Percentiles rank a stretch among this genome's conserved stretches.
Conservation (phyloP, 495 filamentous ascomycete genomes). For the Neurospora cerealis region DNA sequence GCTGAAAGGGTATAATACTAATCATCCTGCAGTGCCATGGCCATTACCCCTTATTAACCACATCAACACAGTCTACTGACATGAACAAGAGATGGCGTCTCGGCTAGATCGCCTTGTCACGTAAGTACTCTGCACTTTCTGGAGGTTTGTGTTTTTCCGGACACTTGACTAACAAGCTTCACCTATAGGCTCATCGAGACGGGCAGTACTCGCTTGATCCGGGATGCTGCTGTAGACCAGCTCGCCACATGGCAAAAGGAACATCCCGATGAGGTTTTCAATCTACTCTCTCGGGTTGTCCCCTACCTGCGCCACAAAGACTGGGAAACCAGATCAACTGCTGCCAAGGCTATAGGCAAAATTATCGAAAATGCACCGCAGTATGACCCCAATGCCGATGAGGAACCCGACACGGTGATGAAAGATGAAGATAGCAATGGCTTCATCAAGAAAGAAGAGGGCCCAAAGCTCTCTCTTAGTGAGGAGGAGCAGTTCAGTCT, state of each 20-base stretch:
- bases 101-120: constrained; percentile 85
- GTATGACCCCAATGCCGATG: constrained; percentile 76
- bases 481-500: constrained; percentile 47
- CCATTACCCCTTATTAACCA: constrained; percentile 4
- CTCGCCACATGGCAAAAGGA: constrained; percentile 94
- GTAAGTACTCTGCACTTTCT: constrained; percentile 46
- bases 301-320: constrained; percentile 86
- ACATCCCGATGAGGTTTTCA: constrained; percentile 94
- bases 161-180: constrained; percentile 16
- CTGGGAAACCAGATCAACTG: constrained; percentile 89
- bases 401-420: constrained; percentile 29
- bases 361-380: constrained; percentile 81
- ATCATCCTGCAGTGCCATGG: constrained; percentile 18
- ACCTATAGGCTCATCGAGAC: constrained; percentile 76
- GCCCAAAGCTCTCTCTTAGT: background rate
- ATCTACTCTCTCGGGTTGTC: constrained; percentile 88
- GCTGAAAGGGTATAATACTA: background rate
- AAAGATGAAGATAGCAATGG: constrained; percentile 37
- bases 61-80: constrained; percentile 10
- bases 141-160: background rate
- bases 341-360: constrained; percentile 83
- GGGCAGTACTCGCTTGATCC: constrained; percentile 86
- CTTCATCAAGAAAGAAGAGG: constrained; percentile 42
- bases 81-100: constrained; percentile 42
- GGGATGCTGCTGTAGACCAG: constrained; percentile 93